Conservation (phyloP, 23 red algal genomes). For the Agarophyton chilense region DNA sequence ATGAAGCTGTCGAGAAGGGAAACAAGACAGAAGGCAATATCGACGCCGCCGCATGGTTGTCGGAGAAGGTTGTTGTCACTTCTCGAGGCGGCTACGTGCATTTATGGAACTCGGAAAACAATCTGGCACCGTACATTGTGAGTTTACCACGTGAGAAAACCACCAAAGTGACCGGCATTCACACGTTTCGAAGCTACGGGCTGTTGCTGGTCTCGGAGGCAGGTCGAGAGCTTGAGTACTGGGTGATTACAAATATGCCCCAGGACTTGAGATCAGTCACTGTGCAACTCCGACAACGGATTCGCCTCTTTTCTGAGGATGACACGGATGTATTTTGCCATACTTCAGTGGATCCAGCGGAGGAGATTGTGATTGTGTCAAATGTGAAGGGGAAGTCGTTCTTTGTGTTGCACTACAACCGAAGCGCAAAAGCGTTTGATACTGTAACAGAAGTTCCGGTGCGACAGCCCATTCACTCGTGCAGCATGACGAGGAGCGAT, state of each 20-base stretch:
- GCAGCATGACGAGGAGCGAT: conserved; percentile 67
- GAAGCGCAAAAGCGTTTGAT: conserved; percentile 36
- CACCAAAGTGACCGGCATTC: conserved; percentile 26
- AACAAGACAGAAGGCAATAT: conserved; percentile 29
- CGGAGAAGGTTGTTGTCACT: conserved; percentile 64
- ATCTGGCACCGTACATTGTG: conserved; percentile 36
- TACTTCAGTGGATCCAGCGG: conserved; percentile 44
- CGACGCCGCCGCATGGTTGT: conserved; percentile 58
- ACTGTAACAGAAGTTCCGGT: conserved; percentile 66
- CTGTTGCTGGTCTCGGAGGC: conserved; percentile 34
- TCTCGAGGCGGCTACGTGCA: conserved; percentile 54
- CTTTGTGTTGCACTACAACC: conserved; percentile 70
- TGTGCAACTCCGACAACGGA: conserved; percentile 48
- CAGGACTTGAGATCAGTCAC: conserved; percentile 23
- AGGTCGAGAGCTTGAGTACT: conserved; percentile 55
- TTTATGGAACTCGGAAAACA: conserved; percentile 63
- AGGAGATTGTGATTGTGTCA: conserved; percentile 47
- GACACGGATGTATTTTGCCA: conserved; percentile 21
- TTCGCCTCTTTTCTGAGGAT: conserved; percentile 32
- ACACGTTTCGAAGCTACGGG: conserved; percentile 11
- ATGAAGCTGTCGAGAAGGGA: conserved; percentile 28
- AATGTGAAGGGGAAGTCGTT: conserved; percentile 46
- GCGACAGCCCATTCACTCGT: conserved; percentile 65
- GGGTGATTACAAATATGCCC: conserved; percentile 25
- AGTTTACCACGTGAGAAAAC: conserved; percentile 46